Base-by-base conservation (phyloP, 2,329 filamentous ascomycete species). In the Dactylella cylindrospora region DNA sequence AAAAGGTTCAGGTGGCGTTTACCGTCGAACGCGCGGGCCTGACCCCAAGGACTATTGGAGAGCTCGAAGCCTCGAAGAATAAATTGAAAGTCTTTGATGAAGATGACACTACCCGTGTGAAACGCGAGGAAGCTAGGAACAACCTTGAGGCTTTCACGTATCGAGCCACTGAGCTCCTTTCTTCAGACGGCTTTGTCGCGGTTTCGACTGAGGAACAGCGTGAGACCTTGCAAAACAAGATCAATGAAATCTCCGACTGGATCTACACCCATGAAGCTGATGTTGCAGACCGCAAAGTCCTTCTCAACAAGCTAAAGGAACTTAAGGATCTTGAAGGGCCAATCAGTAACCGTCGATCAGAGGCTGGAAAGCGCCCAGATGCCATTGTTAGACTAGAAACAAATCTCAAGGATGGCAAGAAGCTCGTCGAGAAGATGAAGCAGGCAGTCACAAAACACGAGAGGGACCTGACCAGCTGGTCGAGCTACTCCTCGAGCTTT, bases 91-190 rank as follows among this genome's bases (percentile, higher is more conserved):
- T 88, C 3, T 97, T 98, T 69, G 89, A 94, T 67, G 78, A 81
- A 20, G 95, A 91, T 2, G 93, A 98, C 73, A 81, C 80, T 67
- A 82, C 85, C 22, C 86, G 90, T 44, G 75, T 83, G 28, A 77
- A 83, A 55, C 83, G 90, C 25, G 90, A 96, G 71, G 91, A 96
- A 72, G 83, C 88, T 0, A 77, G 96, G 54, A 98, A 97, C 74
- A 85, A 87, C 66, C 82, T 98, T n/a, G 93, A 98, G 74, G 85
- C 81, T 9, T 97, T 86, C 73, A 95, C 91, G 10, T 98, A 98
- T 78, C 85, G 84, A 70, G 81, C 87, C 22, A 84, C 90, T 20
- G 90, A 96, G 72, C 79, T 95, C 36, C 78, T 96, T 1, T 85
- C 88, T 33, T 84, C 85, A 61, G 83, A 88, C 40, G 78, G 79